Percentiles rank a stretch among this genome's conserved stretches.
Evolutionary conservation across 768 basidiomycete genomes (phyloP).

Genomic region (Dioszegia crocea): DNA sequence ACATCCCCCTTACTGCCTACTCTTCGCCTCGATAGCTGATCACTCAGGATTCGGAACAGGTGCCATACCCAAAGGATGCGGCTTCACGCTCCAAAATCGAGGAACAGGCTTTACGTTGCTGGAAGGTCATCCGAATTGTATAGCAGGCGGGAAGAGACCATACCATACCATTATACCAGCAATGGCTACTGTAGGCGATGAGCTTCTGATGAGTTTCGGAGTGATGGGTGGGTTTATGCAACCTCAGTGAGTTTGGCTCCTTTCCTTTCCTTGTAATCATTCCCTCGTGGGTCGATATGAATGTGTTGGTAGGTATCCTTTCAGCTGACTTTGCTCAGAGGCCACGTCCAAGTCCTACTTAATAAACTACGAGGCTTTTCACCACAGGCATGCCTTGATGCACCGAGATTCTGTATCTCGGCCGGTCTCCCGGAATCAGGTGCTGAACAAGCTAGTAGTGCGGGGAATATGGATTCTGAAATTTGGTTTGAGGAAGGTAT

Average conservation of each 20-base stretch:
- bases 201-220: constrained; percentile 52
- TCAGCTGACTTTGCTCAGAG: constrained; percentile 52
- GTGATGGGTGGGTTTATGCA: constrained; percentile 66
- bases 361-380: constrained; percentile 84
- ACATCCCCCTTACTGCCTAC: too few species aligned
- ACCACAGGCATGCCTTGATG: constrained; percentile 84
- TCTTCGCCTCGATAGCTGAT: not conserved
- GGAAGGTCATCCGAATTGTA: constrained; percentile 76
- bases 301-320: too few species aligned
- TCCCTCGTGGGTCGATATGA: too few species aligned
- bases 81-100: constrained; percentile 94
- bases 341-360: constrained; percentile 88
- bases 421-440: constrained; percentile 67
- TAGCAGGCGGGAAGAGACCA: constrained; percentile 79
- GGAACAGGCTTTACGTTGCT: constrained; percentile 77
- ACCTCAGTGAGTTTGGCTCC: constrained; percentile 53
- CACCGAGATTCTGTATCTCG: constrained; percentile 94
- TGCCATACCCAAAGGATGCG: constrained; percentile 90
- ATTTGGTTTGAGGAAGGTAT: constrained; percentile 88
- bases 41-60: constrained; percentile 71
- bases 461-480: constrained; percentile 71
- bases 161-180: constrained; percentile 77
- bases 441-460: constrained; percentile 52
- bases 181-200: constrained; percentile 37
- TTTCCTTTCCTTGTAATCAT: not conserved